Conservation (phyloP, 768 basidiomycete species). For the Calocybe indica region DNA sequence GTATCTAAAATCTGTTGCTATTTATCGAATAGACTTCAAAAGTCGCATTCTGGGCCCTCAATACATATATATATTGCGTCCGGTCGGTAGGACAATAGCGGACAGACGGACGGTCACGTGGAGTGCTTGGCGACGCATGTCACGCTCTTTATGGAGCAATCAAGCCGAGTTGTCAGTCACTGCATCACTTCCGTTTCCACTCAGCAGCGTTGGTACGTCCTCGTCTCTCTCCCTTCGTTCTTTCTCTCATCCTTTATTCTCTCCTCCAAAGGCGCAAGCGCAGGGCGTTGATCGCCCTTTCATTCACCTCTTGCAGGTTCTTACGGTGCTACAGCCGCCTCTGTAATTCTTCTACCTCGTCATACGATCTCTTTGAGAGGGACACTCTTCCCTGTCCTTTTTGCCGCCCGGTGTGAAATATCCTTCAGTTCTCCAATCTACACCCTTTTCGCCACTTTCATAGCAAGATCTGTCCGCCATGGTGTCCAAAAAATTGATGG, state of each 20-base stretch:
- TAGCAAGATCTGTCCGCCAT: constrained; percentile 27
- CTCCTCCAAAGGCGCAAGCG: constrained; percentile 40
- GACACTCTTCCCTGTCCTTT: neutral
- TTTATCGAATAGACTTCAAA: no score
- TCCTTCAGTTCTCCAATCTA: constrained; percentile 4
- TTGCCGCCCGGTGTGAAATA: neutral
- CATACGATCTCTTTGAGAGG: constrained; percentile 34
- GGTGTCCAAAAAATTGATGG: constrained; percentile 69
- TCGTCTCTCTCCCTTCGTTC: constrained; percentile 16
- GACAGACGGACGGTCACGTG: neutral
- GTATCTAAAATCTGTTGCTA: no score
- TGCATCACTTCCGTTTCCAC: constrained; percentile 1
- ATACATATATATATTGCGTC: no score
- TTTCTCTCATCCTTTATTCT: constrained; percentile 23
- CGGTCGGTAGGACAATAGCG: no score
- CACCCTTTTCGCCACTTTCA: neutral
- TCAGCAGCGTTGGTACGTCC: constrained; percentile 9
- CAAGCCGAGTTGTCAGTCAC: neutral
- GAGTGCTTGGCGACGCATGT: neutral
- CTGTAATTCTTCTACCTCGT: constrained; percentile 38
- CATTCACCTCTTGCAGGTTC: constrained; percentile 28
- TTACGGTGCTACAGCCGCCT: constrained; percentile 37
- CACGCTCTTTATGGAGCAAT: neutral
- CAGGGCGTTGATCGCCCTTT: constrained; percentile 70
- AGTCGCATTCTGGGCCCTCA: no score